phyloP scores from a whole-genome alignment of 305 asterid species.

The Fraxinus velutina region DNA sequence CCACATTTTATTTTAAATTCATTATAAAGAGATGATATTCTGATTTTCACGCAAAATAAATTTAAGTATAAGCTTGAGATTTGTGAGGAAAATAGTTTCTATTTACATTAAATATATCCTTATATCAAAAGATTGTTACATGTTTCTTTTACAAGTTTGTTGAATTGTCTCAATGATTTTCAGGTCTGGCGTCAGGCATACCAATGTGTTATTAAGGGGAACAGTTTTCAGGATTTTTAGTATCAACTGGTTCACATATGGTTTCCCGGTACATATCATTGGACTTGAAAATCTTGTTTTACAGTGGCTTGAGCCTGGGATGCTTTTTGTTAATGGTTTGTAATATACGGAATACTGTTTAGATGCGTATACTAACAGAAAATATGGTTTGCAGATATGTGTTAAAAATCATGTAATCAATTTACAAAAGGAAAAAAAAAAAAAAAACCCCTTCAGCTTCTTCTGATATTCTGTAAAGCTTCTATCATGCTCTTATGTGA shows the following conservation, averaged over 20 bases:
- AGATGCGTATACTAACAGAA: neutral
- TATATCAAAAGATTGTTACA: neutral
- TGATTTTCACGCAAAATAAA: neutral
- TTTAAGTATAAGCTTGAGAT: neutral
- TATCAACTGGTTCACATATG: slow-evolving; percentile 98
- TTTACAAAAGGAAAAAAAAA: neutral
- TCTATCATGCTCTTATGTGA: neutral
- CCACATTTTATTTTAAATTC: neutral
- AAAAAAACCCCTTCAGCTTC: neutral
- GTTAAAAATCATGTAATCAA: neutral
- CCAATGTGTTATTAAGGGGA: slow-evolving; percentile 83
- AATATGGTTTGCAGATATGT: neutral
- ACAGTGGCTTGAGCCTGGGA: slow-evolving; percentile 3
- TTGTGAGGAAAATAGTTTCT: neutral
- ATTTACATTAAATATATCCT: neutral
- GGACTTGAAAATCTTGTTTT: slow-evolving; percentile 8
- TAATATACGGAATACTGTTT: neutral
- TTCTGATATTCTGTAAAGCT: neutral
- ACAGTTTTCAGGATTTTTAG: slow-evolving; percentile 83
- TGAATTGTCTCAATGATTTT: slow-evolving; percentile 22
- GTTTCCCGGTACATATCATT: slow-evolving; percentile 76
- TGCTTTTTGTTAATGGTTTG: slow-evolving; percentile 12
- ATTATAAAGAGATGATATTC: neutral
- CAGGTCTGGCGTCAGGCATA: slow-evolving; percentile 98
- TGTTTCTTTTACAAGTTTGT: slow-evolving; percentile 15